Base-by-base conservation (phyloP, 768 basidiomycete species). In the Mycena sanguinolenta region DNA sequence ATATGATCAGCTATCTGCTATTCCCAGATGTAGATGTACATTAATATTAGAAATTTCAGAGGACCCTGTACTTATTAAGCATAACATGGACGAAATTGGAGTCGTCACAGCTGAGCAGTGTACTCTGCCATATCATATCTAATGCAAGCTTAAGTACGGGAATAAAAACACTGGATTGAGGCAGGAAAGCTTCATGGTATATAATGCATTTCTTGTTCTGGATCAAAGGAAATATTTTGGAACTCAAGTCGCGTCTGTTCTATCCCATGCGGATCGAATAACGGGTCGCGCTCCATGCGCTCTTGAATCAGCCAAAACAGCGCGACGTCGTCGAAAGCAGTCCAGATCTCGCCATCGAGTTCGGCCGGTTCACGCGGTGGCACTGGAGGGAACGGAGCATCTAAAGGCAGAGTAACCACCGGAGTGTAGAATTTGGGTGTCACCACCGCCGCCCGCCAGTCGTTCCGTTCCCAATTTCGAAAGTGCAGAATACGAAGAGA, bases 1-100 rank as follows among this genome's bases (percentile, higher is more conserved):
- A 92, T 52, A 34, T 87, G 16, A 76, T 95, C 72, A 87, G 89
- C 70, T 79, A 82, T 38, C 46, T 93, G 8, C 82, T 94, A 21
- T 32, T 72, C 23, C 67, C 72, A 7, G 72, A 73, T 21, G 67
- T 69, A 36, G 67, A 73, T 58, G 32, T 34, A 34, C 32, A 34
- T 34, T 34, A 34, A 10, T 5, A 34, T 69, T 57, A 36, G 23
- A 25, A 53, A n/a, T n/a, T 19, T 6, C 21, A 49, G 19, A 53
- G 28, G 50, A n/a, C 28, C 19, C 27, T 53, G 52, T 53, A 53
- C 30, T 28, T 28, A 53, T 19, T 28, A 53, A 30, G 17, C 6
- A 42, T 42, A 46, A 25, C 12, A 12, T 50, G 23, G 25, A 27
- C 25, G 8, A 23, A 10, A 50, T n/a, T 46, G 6, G n/a, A 19